Conservation (phyloP, 2,329 filamentous ascomycete species). For the Trichophyton rubrum region DNA sequence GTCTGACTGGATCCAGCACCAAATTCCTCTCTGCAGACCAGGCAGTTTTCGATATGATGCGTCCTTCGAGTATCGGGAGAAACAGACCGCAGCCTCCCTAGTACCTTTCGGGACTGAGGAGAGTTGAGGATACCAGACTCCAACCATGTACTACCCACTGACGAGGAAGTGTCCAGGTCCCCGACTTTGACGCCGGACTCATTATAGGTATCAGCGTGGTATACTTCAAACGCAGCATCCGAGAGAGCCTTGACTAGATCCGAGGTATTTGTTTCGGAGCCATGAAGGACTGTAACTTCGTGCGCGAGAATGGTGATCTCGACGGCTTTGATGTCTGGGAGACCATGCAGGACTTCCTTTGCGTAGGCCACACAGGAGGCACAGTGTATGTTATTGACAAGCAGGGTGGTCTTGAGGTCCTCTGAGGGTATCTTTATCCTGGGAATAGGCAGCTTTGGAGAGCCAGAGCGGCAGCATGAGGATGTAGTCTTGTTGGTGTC, state of each 20-base stretch:
- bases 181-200: slow-evolving; percentile 20
- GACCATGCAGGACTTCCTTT: slow-evolving; percentile 30
- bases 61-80: slow-evolving; percentile 15
- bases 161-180: slow-evolving; percentile 25
- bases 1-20: slow-evolving; percentile 13
- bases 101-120: slow-evolving; percentile 6
- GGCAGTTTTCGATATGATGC: slow-evolving; percentile 39
- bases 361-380: slow-evolving; percentile 37
- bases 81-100: slow-evolving; percentile 9
- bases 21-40: slow-evolving; percentile 36
- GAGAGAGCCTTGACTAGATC: slow-evolving; percentile 29
- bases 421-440: neutral
- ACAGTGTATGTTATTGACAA: slow-evolving; percentile 39
- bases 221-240: slow-evolving; percentile 37
- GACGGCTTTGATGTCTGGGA: slow-evolving; percentile 24
- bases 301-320: slow-evolving; percentile 35
- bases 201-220: slow-evolving; percentile 32
- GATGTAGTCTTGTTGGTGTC: neutral
- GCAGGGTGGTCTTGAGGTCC: slow-evolving; percentile 24
- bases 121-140: slow-evolving; percentile 17
- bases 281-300: slow-evolving; percentile 32
- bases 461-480: neutral
- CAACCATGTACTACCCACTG: slow-evolving; percentile 17
- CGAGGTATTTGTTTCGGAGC: slow-evolving; percentile 19
- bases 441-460: neutral